Conservation (phyloP, 257 asterid species). For the Solanum piurae region DNA sequence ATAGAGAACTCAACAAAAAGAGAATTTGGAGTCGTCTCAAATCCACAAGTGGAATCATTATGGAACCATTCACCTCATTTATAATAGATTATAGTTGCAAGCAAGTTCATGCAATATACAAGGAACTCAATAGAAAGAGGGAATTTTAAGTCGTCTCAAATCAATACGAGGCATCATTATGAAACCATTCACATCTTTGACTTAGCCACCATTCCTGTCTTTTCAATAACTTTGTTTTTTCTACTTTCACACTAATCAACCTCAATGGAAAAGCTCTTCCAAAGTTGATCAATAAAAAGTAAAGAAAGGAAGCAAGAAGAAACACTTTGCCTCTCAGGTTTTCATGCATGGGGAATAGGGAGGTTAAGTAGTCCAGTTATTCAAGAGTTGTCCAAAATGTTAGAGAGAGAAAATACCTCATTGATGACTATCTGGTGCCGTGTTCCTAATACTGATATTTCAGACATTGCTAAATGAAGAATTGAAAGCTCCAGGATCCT, state of each 20-base stretch:
- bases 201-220: background rate
- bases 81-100: background rate
- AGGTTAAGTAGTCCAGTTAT: background rate
- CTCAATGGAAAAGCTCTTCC: background rate
- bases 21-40: background rate
- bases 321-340: background rate
- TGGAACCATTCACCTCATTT: background rate
- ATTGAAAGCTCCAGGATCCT: constrained; percentile 83
- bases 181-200: background rate
- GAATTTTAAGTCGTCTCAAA: background rate
- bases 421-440: constrained; percentile 88
- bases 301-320: background rate
- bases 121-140: background rate
- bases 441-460: constrained; percentile 73
- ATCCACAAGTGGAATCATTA: background rate
- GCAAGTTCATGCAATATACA: background rate
- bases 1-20: background rate
- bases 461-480: constrained; percentile 93
- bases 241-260: background rate
- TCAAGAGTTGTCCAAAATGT: background rate
- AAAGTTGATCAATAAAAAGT: background rate
- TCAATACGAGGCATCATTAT: background rate
- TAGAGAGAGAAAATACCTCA: constrained; percentile 42
- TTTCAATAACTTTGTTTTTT: background rate
- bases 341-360: background rate